phyloP scores from a whole-genome alignment of 2,329 filamentous ascomycete species.

The Microdochium paspali region DNA sequence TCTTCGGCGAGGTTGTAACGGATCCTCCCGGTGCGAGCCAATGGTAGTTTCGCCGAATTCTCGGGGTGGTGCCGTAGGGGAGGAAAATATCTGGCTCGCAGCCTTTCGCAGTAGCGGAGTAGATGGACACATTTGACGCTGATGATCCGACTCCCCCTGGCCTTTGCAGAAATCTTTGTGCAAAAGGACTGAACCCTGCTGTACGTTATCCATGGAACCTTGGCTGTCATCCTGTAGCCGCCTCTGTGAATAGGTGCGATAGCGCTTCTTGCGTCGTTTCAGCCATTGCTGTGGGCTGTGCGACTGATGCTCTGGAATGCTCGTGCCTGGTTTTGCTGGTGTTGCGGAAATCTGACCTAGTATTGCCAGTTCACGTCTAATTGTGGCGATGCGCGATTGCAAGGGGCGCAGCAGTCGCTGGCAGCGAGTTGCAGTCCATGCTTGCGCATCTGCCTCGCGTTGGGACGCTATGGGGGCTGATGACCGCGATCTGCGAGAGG shows the following conservation, averaged over 20 bases:
- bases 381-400: conserved; percentile 28
- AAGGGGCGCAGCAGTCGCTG: conserved; percentile 36
- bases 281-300: neutral
- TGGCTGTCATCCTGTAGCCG: neutral
- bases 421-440: conserved; percentile 38
- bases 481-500: neutral
- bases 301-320: neutral
- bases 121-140: conserved; percentile 15
- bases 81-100: conserved; percentile 16
- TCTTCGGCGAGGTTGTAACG: conserved; percentile 5
- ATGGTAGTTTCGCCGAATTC: neutral
- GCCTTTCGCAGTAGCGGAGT: conserved; percentile 22
- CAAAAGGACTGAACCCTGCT: neutral
- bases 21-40: no score
- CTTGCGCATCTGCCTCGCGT: conserved; percentile 9
- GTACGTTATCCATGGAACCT: neutral
- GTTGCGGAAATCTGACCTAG: neutral
- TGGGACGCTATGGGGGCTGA: neutral
- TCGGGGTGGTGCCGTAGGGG: conserved; percentile 8
- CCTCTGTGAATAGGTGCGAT: conserved; percentile 8
- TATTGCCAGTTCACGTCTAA: conserved; percentile 18
- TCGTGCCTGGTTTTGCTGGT: neutral
- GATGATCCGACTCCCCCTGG: conserved; percentile 1
- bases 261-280: conserved; percentile 4
- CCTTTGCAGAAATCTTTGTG: neutral